phyloP scores from a whole-genome alignment of 2,329 filamentous ascomycete species.

The Cordyceps tenuipes region DNA sequence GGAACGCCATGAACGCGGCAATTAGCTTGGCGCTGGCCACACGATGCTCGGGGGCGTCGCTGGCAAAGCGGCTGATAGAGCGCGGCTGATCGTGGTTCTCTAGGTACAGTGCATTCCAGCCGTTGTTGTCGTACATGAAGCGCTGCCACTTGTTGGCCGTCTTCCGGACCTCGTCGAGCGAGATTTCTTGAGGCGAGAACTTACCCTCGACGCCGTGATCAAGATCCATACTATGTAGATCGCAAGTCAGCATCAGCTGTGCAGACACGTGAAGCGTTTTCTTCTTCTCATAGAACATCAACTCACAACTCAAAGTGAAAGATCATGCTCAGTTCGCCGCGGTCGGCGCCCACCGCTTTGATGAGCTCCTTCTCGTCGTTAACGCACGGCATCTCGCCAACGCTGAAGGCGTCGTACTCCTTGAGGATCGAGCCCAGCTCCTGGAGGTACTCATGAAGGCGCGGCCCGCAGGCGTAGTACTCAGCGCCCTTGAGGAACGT shows the following conservation, averaged over 20 bases:
- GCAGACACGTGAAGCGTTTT: no score
- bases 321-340: conserved; percentile 60
- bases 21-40: conserved; percentile 50
- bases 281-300: neutral
- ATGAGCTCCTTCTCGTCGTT: conserved; percentile 35
- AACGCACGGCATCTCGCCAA: conserved; percentile 43
- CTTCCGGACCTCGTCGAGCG: conserved; percentile 41
- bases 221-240: conserved; percentile 37
- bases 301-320: conserved; percentile 60
- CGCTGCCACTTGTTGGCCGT: conserved; percentile 50
- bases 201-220: conserved; percentile 38
- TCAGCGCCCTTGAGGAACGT: conserved; percentile 27
- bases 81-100: conserved; percentile 61
- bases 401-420: conserved; percentile 42
- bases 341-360: conserved; percentile 43
- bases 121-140: conserved; percentile 50
- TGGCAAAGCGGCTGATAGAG: conserved; percentile 46
- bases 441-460: conserved; percentile 37
- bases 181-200: conserved; percentile 35
- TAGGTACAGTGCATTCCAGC: conserved; percentile 58
- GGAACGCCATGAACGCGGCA: conserved; percentile 46
- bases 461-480: conserved; percentile 46
- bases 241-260: conserved; percentile 1
- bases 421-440: conserved; percentile 36
- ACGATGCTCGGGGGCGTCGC: conserved; percentile 41